Evolutionary conservation across 169 alveolate genomes (phyloP).

Genomic region (Hepatocystis sp.): DNA sequence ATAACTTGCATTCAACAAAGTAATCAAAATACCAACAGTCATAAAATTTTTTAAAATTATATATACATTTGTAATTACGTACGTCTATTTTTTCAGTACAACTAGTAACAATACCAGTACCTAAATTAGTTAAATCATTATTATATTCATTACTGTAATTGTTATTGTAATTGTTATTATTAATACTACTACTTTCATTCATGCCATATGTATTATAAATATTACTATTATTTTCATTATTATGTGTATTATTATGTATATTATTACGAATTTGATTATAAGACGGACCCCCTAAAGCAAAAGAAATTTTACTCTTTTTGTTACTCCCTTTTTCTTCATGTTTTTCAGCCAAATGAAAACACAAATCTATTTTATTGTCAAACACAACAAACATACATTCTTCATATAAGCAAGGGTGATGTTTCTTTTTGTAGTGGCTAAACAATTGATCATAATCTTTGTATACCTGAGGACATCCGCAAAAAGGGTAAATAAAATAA

Average conservation of each 20-base stretch:
- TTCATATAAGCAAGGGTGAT: constrained; percentile 81
- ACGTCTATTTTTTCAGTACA: constrained; percentile 16
- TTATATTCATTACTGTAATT: background rate
- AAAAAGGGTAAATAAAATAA: too few species aligned
- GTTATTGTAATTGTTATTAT: background rate
- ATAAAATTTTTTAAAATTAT: constrained; percentile 52
- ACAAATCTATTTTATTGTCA: constrained; percentile 79
- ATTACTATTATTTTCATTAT: background rate
- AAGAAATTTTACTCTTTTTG: constrained; percentile 44
- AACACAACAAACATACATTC: constrained; percentile 82
- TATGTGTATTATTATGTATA: background rate
- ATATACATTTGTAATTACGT: constrained; percentile 41
- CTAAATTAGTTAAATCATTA: too few species aligned
- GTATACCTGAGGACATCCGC: constrained; percentile 64
- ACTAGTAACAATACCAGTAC: background rate
- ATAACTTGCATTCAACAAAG: constrained; percentile 41
- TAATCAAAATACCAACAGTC: constrained; percentile 75
- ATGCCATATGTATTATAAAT: background rate
- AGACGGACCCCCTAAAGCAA: constrained; percentile 65
- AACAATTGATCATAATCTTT: constrained; percentile 74
- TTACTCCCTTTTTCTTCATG: constrained; percentile 66
- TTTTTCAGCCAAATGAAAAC: constrained; percentile 78
- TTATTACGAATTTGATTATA: constrained; percentile 56
- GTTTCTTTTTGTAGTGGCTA: constrained; percentile 79
- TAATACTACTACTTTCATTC: too few species aligned